Conservation (phyloP, 345 rosid genomes). For the Acer yangbiense region DNA sequence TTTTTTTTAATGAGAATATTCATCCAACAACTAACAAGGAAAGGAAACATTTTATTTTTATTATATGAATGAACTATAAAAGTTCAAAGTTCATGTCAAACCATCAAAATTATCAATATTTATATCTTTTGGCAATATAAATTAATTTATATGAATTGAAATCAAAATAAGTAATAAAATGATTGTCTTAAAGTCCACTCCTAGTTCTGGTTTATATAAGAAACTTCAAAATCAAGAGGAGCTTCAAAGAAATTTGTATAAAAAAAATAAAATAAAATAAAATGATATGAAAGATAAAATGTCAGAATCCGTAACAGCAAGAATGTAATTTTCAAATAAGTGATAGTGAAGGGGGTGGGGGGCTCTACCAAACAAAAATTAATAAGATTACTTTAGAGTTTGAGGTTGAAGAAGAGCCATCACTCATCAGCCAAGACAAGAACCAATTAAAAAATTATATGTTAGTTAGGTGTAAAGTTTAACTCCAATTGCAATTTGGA, state of each 20-base stretch:
- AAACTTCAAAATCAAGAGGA: background rate
- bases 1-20: too few relatives aligned
- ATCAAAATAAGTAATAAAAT: background rate
- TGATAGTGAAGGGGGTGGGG: background rate
- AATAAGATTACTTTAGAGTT: background rate
- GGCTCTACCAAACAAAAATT: background rate
- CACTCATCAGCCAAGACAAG: background rate
- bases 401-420: background rate
- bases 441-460: background rate
- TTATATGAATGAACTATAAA: too few relatives aligned
- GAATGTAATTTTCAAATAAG: slow-evolving; percentile 12
- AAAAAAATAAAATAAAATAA: too few relatives aligned
- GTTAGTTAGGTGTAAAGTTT: background rate
- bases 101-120: too few relatives aligned
- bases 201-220: background rate
- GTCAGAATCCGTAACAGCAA: slow-evolving; percentile 16
- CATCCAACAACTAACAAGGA: too few relatives aligned
- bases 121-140: too few relatives aligned
- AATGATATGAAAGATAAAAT: background rate
- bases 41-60: too few relatives aligned
- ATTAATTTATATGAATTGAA: too few relatives aligned
- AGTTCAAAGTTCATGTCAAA: too few relatives aligned
- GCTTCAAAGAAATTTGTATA: background rate
- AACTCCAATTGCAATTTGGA: background rate
- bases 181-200: background rate